These are phyloP conservation scores for Gentiana macrophylla DNA, from an alignment of 257 asterid species.

Conservation along the genomic window DNA sequence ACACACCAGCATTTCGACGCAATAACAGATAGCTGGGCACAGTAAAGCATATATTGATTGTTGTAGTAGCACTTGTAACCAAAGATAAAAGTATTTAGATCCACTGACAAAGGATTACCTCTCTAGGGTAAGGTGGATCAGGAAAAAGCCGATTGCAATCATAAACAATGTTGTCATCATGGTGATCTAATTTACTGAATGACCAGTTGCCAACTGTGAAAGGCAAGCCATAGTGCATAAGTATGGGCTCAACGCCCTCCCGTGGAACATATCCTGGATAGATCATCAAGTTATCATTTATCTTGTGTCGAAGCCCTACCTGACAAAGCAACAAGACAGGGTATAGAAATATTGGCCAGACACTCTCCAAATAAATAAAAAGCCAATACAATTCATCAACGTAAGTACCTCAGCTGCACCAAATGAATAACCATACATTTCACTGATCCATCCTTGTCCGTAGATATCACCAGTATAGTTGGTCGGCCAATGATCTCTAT, in stretches of 20 bases:
- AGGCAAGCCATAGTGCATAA: slow-evolving; percentile 92
- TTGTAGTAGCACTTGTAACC: no score
- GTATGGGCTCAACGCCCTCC: slow-evolving; percentile 90
- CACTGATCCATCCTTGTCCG: slow-evolving; percentile 92
- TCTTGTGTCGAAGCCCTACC: slow-evolving; percentile 97
- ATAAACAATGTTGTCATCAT: slow-evolving; percentile 76
- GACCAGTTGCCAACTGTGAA: slow-evolving; percentile 90
- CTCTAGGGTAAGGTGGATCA: slow-evolving; percentile 95
- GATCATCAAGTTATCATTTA: slow-evolving; percentile 80
- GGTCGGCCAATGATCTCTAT: slow-evolving; percentile 84
- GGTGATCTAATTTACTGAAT: slow-evolving; percentile 77
- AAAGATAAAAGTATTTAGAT: not conserved
- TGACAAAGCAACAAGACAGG: slow-evolving; percentile 30
- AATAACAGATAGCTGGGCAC: no score
- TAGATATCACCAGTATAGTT: slow-evolving; percentile 92
- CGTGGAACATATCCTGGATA: slow-evolving; percentile 91
- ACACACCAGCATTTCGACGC: no score
- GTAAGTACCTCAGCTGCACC: slow-evolving; percentile 87
- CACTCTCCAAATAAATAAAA: not conserved
- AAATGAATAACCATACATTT: slow-evolving; percentile 97
- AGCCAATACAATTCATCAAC: not conserved
- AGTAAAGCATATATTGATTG: no score
- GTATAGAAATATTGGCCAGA: not conserved
- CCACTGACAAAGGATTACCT: slow-evolving; percentile 35
- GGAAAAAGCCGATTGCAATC: slow-evolving; percentile 89